Conservation (phyloP, 306 rosid species). For the Echinosophora koreensis region DNA sequence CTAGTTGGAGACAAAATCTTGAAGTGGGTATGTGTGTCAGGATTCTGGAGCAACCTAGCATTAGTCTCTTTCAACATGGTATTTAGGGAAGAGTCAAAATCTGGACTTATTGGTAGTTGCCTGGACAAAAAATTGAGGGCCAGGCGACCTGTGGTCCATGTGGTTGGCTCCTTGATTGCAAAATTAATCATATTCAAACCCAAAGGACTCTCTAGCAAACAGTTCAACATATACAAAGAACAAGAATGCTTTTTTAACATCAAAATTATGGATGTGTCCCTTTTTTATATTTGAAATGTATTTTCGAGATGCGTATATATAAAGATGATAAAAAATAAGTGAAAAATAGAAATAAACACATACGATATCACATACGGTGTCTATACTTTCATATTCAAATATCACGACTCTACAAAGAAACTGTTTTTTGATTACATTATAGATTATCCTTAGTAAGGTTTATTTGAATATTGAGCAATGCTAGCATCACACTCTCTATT, state of each 20-base stretch:
- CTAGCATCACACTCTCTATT: no score
- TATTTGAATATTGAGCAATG: background rate
- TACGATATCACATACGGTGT: no score
- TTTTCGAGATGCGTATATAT: no score
- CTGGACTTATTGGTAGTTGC: slow-evolving; percentile 22
- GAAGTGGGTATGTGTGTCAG: slow-evolving; percentile 31
- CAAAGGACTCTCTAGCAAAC: slow-evolving; percentile 28
- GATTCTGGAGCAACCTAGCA: slow-evolving; percentile 44
- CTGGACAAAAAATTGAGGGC: slow-evolving; percentile 15
- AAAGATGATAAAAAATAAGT: no score
- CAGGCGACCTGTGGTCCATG: slow-evolving; percentile 36
- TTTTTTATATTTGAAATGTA: no score
- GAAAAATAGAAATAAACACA: no score
- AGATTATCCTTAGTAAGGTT: background rate
- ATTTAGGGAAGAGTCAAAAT: slow-evolving; percentile 42
- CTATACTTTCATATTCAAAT: no score
- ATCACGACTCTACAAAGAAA: background rate
- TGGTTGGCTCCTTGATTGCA: slow-evolving; percentile 44
- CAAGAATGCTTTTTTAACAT: no score
- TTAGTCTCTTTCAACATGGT: slow-evolving; percentile 43
- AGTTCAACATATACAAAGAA: background rate
- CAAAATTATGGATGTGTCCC: no score
- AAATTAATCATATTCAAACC: slow-evolving; percentile 43
- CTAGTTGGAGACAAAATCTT: slow-evolving; percentile 46
- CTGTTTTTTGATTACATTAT: background rate